Evolutionary conservation across 768 basidiomycete genomes (phyloP), one percentile per base, ranked within the genome.

Genomic region (Rhodocollybia butyracea): DNA sequence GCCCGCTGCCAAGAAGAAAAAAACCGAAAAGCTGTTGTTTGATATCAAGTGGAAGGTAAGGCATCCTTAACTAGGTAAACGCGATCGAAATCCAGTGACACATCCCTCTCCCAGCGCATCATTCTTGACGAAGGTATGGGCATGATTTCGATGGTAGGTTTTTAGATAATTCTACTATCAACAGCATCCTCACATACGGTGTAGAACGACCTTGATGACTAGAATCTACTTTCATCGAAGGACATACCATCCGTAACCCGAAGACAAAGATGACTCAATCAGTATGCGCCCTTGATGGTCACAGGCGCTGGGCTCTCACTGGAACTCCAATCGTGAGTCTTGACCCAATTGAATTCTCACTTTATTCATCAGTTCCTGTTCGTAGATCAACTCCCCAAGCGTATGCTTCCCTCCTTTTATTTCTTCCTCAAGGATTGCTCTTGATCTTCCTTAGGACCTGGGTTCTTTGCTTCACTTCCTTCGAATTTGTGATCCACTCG

Each of bases 81-180:
- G n/a, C n/a, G n/a, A n/a, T n/a, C n/a, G n/a, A n/a, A n/a, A n/a
- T n/a, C n/a, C n/a, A n/a, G n/a, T n/a, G n/a, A n/a, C n/a, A n/a
- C n/a, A n/a, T n/a, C n/a, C n/a, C n/a, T n/a, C n/a, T n/a, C 22
- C 3, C 38, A 89, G 85, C 77, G 94, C 55, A 67, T 95, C 39
- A 82, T 96, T 21, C 73, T 95, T 4, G 94, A 97, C 60, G 94
- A 97, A 70, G 94, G 91, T 0, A n/a, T n/a, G n/a, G n/a, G n/a
- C n/a, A n/a, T n/a, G n/a, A n/a, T n/a, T n/a, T n/a, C n/a, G n/a
- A n/a, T n/a, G n/a, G n/a, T n/a, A n/a, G n/a, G n/a, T n/a, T n/a
- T n/a, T n/a, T n/a, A n/a, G n/a, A n/a, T n/a, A n/a, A n/a, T n/a
- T n/a, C n/a, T n/a, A n/a, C n/a, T n/a, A n/a, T n/a, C n/a, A n/a